A percentile compares a stretch with the other conserved stretches of the same genome.
phyloP scores from a whole-genome alignment of 495 filamentous ascomycete genomes.

The Pseudoneurospora amorphoporcata region DNA sequence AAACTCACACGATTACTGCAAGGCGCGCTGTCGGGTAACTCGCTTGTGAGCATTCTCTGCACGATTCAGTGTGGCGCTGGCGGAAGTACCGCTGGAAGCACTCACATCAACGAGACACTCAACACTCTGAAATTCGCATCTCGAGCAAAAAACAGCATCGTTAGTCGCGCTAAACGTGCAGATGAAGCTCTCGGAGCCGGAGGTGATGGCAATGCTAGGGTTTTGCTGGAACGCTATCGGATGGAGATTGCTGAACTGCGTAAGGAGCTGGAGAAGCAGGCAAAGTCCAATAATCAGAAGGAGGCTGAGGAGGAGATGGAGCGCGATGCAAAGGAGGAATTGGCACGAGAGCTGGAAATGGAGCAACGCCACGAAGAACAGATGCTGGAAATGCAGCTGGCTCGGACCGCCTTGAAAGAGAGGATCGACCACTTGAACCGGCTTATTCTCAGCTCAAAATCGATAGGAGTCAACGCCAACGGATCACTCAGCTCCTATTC shows the following conservation, averaged over 20 bases:
- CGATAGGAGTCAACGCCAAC: slow-evolving; percentile 77
- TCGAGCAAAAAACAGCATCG: slow-evolving; percentile 92
- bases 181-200: slow-evolving; percentile 75
- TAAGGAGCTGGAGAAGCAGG: slow-evolving; percentile 69
- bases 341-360: slow-evolving; percentile 68
- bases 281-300: slow-evolving; percentile 46
- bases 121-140: slow-evolving; percentile 97
- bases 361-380: slow-evolving; percentile 88
- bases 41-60: slow-evolving; percentile 92
- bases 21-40: slow-evolving; percentile 85
- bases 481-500: slow-evolving; percentile 57
- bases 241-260: slow-evolving; percentile 84
- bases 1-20: slow-evolving; percentile 91
- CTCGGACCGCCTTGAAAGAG: slow-evolving; percentile 89
- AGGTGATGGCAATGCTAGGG: slow-evolving; percentile 72
- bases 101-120: slow-evolving; percentile 76
- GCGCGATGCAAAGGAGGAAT: slow-evolving; percentile 50
- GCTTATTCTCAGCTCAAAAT: slow-evolving; percentile 89
- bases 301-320: slow-evolving; percentile 55
- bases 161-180: slow-evolving; percentile 91
- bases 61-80: slow-evolving; percentile 74
- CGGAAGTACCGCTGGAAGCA: slow-evolving; percentile 51
- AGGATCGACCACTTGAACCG: slow-evolving; percentile 96
- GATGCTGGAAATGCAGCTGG: slow-evolving; percentile 95
- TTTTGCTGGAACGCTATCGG: slow-evolving; percentile 84